Percentiles rank a stretch among this genome's conserved stretches.
Conservation (phyloP, 2,329 filamentous ascomycete genomes). For the Epichloe baconii region DNA sequence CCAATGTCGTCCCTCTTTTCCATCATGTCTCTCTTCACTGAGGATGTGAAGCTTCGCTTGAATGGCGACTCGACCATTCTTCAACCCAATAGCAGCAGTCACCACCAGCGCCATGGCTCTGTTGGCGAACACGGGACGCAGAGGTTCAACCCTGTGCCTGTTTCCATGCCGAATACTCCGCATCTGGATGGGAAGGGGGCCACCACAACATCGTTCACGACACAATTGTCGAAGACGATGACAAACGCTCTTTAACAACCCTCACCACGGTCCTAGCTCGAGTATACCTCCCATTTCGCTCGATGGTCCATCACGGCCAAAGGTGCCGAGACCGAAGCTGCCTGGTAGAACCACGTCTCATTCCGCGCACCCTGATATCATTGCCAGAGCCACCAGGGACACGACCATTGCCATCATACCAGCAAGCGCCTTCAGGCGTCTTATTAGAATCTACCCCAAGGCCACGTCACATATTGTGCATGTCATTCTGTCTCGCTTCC, state of each 20-base stretch:
- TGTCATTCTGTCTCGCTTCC: conserved; percentile 86
- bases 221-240: conserved; percentile 9
- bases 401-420: conserved; percentile 98
- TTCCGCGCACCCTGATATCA: conserved; percentile 91
- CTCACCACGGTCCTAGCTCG: conserved; percentile 17
- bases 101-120: conserved; percentile 16
- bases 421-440: conserved; percentile 81
- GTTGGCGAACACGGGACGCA: conserved; percentile 9
- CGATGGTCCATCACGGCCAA: conserved; percentile 30
- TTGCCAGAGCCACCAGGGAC: conserved; percentile 89
- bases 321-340: conserved; percentile 23
- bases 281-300: conserved; percentile 65
- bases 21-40: conserved; percentile 91
- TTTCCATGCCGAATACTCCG: conserved; percentile 27
- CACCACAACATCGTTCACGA: conserved; percentile 3
- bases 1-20: conserved; percentile 98
- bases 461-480: conserved; percentile 96
- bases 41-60: conserved; percentile 71
- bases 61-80: conserved; percentile 42
- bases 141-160: conserved; percentile 6
- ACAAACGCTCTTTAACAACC: conserved; percentile 3
- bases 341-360: conserved; percentile 39
- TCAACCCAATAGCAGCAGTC: conserved; percentile 12
- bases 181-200: conserved; percentile 18
- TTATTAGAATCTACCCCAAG: conserved; percentile 90